Conservation (phyloP, 2,329 filamentous ascomycete genomes). For the Alternaria sp. region DNA sequence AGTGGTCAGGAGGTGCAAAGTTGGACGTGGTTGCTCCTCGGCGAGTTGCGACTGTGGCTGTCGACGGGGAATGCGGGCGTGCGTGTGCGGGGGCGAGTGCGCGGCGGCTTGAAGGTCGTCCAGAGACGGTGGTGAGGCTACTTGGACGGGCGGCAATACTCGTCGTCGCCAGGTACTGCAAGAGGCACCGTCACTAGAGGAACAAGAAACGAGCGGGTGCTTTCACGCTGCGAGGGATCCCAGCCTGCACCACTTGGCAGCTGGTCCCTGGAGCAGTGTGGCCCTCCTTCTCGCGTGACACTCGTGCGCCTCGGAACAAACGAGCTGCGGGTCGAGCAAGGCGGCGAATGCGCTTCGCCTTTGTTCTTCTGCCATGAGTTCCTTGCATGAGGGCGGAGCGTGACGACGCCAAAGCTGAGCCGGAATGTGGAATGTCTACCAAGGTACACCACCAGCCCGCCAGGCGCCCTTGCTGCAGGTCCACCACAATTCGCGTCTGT, state of each 20-base stretch:
- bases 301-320: conserved; percentile 2
- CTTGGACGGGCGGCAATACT: conserved; percentile 7
- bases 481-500: conserved; percentile 12
- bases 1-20: conserved; percentile 17
- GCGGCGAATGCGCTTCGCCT: background rate
- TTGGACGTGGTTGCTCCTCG: background rate
- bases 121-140: conserved; percentile 10
- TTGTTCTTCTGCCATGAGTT: conserved; percentile 1
- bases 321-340: background rate
- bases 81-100: conserved; percentile 19
- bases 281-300: conserved; percentile 1
- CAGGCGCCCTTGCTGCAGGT: conserved; percentile 19
- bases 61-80: conserved; percentile 21
- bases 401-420: background rate
- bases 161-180: conserved; percentile 16
- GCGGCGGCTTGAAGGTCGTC: conserved; percentile 14
- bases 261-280: background rate
- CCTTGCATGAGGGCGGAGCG: background rate
- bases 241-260: conserved; percentile 19
- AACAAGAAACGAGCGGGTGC: conserved; percentile 18
- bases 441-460: conserved; percentile 8
- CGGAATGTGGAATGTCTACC: conserved; percentile 1
- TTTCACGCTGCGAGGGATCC: conserved; percentile 17
- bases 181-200: conserved; percentile 16
- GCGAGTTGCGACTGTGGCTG: conserved; percentile 11